Evolutionary conservation across 2,329 filamentous ascomycete species (phyloP).

Genomic region (Phyllosticta citriasiana): DNA sequence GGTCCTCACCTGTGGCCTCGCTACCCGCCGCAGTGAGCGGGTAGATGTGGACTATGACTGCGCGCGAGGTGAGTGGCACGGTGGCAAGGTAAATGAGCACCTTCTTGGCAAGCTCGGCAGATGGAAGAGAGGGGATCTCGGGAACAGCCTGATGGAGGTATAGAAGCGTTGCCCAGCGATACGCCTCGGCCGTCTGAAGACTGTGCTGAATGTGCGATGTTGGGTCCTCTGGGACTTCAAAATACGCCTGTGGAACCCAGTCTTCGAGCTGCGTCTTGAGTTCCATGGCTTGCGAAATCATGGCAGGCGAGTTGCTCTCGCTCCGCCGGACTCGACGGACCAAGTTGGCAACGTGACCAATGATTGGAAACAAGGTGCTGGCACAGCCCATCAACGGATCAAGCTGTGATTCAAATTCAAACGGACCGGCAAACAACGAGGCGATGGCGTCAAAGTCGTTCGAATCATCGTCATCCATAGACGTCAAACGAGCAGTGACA

Average conservation of each 20-base stretch:
- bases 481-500: slow-evolving; percentile 59
- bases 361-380: slow-evolving; percentile 56
- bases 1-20: slow-evolving; percentile 51
- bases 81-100: slow-evolving; percentile 53
- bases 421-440: slow-evolving; percentile 25
- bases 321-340: slow-evolving; percentile 52
- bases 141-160: slow-evolving; percentile 61
- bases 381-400: slow-evolving; percentile 65
- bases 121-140: slow-evolving; percentile 51
- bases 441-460: slow-evolving; percentile 39
- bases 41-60: slow-evolving; percentile 60
- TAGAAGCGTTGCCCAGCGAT: slow-evolving; percentile 55
- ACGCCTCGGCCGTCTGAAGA: slow-evolving; percentile 57
- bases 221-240: slow-evolving; percentile 54
- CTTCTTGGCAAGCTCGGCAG: slow-evolving; percentile 50
- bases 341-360: slow-evolving; percentile 55
- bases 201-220: slow-evolving; percentile 52
- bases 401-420: slow-evolving; percentile 41
- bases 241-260: slow-evolving; percentile 50
- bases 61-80: slow-evolving; percentile 51
- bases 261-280: slow-evolving; percentile 50
- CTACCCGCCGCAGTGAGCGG: slow-evolving; percentile 59
- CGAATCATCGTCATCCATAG: slow-evolving; percentile 47
- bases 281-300: slow-evolving; percentile 52
- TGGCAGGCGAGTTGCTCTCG: slow-evolving; percentile 47